These are phyloP conservation scores for Sarcodon aspratus DNA, from an alignment of 768 basidiomycete species.

Conservation along the genomic window DNA sequence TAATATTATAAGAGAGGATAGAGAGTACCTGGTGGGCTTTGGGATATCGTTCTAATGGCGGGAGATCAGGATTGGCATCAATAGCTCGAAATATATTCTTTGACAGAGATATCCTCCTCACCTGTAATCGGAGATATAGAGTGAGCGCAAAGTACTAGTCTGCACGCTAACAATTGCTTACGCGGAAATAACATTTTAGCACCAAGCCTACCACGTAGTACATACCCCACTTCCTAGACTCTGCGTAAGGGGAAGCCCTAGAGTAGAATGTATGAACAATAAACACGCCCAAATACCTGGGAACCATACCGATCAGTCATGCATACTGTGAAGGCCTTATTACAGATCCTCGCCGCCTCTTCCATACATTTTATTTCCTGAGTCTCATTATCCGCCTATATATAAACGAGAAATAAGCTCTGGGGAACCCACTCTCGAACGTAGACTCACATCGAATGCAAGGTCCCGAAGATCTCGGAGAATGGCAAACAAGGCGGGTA, in stretches of 20 bases:
- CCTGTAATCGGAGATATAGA: constrained; percentile 30
- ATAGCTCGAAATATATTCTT: constrained; percentile 89
- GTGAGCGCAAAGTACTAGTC: not conserved
- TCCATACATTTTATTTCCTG: constrained; percentile 66
- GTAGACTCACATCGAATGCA: constrained; percentile 59
- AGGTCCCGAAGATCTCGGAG: constrained; percentile 75
- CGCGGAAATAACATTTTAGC: constrained; percentile 92
- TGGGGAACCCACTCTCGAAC: constrained; percentile 4
- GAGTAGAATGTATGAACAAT: constrained; percentile 1
- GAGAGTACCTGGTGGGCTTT: constrained; percentile 67
- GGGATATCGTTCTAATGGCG: constrained; percentile 65
- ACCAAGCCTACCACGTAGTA: constrained; percentile 89
- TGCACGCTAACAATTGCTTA: constrained; percentile 22
- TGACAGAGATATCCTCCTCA: constrained; percentile 83
- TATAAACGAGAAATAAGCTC: not conserved
- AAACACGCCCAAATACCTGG: constrained; percentile 15
- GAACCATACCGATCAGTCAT: constrained; percentile 63
- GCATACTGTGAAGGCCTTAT: constrained; percentile 84
- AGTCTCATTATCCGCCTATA: constrained; percentile 28
- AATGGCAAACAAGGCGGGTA: constrained; percentile 75
- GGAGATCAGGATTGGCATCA: constrained; percentile 76
- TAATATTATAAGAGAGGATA: constrained; percentile 5
- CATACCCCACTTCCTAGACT: constrained; percentile 82
- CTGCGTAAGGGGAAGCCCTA: constrained; percentile 56
- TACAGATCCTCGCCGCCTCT: constrained; percentile 76